These are phyloP conservation scores for Solanum hybrid DNA, from an alignment of 305 asterid genomes.

Conservation along the genomic window DNA sequence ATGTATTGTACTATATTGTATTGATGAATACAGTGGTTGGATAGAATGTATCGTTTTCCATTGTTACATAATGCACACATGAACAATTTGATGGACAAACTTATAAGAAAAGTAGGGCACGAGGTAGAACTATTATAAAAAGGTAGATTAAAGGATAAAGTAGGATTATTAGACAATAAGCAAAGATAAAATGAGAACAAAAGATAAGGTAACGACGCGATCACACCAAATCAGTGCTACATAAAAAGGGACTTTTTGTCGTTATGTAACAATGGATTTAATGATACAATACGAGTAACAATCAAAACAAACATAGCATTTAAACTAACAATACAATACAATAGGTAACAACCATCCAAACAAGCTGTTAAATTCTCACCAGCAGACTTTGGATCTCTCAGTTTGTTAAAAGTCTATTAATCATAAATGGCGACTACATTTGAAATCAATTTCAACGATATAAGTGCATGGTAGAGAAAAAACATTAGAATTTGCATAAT, in stretches of 20 bases:
- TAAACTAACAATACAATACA: not conserved
- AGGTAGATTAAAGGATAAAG: not conserved
- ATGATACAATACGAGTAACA: not conserved
- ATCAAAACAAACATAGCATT: not conserved
- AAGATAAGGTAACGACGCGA: not conserved
- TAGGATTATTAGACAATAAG: not conserved
- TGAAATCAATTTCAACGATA: not conserved
- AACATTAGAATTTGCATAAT: not conserved
- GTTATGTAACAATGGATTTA: not conserved
- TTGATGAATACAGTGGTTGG: not conserved
- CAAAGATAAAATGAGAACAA: not conserved
- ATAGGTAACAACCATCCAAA: not conserved
- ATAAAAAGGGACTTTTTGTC: not conserved
- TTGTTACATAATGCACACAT: not conserved
- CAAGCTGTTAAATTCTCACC: not conserved
- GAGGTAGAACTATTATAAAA: not conserved
- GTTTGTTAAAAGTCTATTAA: not conserved
- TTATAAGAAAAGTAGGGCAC: not conserved
- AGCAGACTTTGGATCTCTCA: not conserved
- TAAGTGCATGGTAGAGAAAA: not conserved
- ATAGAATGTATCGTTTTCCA: not conserved
- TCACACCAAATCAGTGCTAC: not conserved
- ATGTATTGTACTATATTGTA: not conserved
- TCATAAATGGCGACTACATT: not conserved
- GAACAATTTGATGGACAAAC: not conserved